Percentiles rank a stretch among this genome's conserved stretches.
phyloP scores from a whole-genome alignment of 371 early-diverging fungal genomes.

The Haplosporangium sp. region DNA sequence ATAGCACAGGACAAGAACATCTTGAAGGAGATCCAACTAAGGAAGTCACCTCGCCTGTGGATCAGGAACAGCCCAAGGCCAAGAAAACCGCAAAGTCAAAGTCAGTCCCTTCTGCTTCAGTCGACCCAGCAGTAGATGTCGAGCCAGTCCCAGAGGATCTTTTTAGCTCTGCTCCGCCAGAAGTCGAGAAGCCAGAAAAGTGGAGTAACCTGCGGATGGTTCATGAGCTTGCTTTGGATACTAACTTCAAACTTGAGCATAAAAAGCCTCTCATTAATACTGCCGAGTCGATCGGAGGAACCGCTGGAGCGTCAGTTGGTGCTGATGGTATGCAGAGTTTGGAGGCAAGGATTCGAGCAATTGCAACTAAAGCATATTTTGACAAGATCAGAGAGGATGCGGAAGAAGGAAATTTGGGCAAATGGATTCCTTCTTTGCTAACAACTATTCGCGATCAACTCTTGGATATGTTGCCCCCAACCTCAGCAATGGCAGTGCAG shows the following conservation, averaged over 20 bases:
- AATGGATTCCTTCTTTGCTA: conserved; percentile 39
- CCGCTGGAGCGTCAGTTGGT: neutral
- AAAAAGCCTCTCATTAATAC: neutral
- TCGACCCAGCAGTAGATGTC: neutral
- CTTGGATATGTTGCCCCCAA: conserved; percentile 36
- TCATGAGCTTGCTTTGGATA: conserved; percentile 45
- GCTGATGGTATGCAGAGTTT: conserved; percentile 6
- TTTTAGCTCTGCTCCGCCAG: neutral
- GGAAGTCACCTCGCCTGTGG: neutral
- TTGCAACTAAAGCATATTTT: conserved; percentile 47
- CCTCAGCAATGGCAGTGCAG: conserved; percentile 12
- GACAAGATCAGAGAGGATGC: conserved; percentile 46
- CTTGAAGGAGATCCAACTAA: neutral
- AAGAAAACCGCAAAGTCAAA: conserved; percentile 20
- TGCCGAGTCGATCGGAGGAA: neutral
- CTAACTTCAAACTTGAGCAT: conserved; percentile 34
- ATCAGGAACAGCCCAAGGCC: conserved; percentile 15
- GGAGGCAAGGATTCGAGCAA: conserved; percentile 29
- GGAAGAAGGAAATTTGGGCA: conserved; percentile 27
- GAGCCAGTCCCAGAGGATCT: neutral
- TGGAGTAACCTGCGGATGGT: conserved; percentile 38
- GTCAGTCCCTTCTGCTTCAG: neutral
- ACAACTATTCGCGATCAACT: conserved; percentile 39
- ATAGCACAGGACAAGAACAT: neutral
- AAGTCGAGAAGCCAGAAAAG: conserved; percentile 18